phyloP scores from a whole-genome alignment of 805 yeast genomes.

The Sugiyamaella boreocaroliniensis region DNA sequence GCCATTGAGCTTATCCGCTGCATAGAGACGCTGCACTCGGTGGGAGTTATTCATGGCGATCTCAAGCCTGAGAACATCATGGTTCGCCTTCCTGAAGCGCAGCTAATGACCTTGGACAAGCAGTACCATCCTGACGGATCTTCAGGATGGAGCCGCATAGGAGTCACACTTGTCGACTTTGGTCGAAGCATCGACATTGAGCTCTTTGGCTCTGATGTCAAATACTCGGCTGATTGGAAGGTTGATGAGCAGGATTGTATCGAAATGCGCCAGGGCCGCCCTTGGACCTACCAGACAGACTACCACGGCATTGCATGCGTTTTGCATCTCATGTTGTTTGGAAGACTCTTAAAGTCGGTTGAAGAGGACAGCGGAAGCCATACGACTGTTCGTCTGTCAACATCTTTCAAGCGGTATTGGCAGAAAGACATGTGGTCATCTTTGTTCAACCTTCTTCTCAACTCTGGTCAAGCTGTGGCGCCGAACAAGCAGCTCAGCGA shows the following conservation, averaged over 20 bases:
- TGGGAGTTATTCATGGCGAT: conserved; percentile 76
- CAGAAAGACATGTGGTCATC: conserved; percentile 62
- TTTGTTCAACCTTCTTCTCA: conserved; percentile 56
- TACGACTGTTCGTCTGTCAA: conserved; percentile 33
- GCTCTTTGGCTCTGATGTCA: conserved; percentile 43
- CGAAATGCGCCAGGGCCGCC: conserved; percentile 50
- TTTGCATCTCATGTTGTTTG: conserved; percentile 67
- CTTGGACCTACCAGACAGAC: conserved; percentile 79
- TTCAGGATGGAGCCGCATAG: conserved; percentile 45
- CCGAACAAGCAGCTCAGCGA: conserved; percentile 3
- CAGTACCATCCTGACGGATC: conserved; percentile 32
- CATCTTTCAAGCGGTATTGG: conserved; percentile 67
- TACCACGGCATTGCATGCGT: conserved; percentile 76
- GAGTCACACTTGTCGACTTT: conserved; percentile 67
- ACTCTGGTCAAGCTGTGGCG: conserved; percentile 39
- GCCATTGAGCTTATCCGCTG: conserved; percentile 57
- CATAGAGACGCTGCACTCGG: conserved; percentile 53
- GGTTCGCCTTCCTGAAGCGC: conserved; percentile 44
- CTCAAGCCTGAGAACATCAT: conserved; percentile 81
- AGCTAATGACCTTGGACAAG: conserved; percentile 17
- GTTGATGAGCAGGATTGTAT: conserved; percentile 66
- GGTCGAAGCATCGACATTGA: conserved; percentile 72
- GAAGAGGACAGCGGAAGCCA: conserved; percentile 17
- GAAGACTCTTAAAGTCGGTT: conserved; percentile 48
- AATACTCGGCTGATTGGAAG: conserved; percentile 55